Percentiles rank a stretch among this genome's conserved stretches.
Conservation (phyloP, 176 grass and related monocot species). For the Triticum dicoccoides region DNA sequence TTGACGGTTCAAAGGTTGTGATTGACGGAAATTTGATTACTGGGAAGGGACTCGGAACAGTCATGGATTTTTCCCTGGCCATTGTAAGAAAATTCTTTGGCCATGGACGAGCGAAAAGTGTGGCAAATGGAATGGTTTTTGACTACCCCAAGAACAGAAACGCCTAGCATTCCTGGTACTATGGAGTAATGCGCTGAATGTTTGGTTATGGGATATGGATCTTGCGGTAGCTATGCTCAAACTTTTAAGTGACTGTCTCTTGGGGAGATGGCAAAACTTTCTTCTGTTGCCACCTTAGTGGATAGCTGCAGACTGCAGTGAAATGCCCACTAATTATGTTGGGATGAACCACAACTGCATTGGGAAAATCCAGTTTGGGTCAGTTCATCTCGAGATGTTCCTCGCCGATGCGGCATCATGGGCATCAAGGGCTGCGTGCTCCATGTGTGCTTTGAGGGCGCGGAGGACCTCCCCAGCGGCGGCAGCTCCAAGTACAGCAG, state of each 20-base stretch:
- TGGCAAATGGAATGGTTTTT: conserved; percentile 87
- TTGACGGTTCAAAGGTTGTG: conserved; percentile 57
- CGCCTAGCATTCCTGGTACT: conserved; percentile 1
- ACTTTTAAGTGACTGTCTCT: not conserved
- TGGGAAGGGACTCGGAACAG: conserved; percentile 57
- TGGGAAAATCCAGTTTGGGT: conserved; percentile 1
- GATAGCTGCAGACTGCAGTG: not conserved
- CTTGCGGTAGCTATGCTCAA: conserved; percentile 8
- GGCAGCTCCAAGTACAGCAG: too few relatives aligned
- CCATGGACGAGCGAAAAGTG: conserved; percentile 60
- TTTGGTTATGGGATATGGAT: not conserved
- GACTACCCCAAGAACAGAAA: conserved; percentile 53
- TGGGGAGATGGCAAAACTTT: conserved; percentile 6
- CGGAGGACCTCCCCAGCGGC: too few relatives aligned
- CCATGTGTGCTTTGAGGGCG: too few relatives aligned
- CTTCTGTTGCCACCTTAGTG: conserved; percentile 1
- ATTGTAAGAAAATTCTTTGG: conserved; percentile 80
- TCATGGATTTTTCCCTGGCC: conserved; percentile 65
- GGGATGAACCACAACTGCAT: conserved; percentile 19
- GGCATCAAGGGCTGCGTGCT: too few relatives aligned
- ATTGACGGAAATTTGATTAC: conserved; percentile 89
- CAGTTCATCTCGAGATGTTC: conserved; percentile 33
- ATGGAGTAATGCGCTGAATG: not conserved
- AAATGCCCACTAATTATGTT: conserved; percentile 25
- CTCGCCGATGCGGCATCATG: not conserved